A percentile compares a stretch with the other conserved stretches of the same genome.
Evolutionary conservation across 1,284 basidiomycete genomes (phyloP).

Genomic region (Malassezia equina): DNA sequence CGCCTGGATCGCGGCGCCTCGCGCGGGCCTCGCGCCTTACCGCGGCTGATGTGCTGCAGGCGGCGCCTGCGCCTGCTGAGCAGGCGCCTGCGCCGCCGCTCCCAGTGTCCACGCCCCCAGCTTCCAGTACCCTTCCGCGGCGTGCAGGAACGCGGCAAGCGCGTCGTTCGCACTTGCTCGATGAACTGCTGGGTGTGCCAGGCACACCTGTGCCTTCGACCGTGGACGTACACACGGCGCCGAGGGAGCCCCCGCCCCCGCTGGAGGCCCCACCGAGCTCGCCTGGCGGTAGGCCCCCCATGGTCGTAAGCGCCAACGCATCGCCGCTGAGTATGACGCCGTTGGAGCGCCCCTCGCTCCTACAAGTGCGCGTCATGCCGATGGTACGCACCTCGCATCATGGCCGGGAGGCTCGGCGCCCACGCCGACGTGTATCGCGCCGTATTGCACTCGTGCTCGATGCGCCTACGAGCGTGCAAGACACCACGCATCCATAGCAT

Average conservation of each 20-base stretch:
- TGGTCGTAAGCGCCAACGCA: too few species aligned
- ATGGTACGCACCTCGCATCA: not conserved
- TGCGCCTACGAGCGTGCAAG: not conserved
- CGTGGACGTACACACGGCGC: too few species aligned
- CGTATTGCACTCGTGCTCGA: not conserved
- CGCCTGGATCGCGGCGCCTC: too few species aligned
- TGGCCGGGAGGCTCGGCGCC: not conserved
- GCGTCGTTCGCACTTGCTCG: conserved; percentile 8
- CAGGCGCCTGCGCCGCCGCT: not conserved
- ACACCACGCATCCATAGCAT: not conserved
- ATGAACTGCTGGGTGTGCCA: conserved; percentile 4
- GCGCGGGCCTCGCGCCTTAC: too few species aligned
- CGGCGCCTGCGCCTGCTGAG: too few species aligned
- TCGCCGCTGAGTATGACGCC: not conserved
- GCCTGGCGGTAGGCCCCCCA: too few species aligned
- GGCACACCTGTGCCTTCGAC: too few species aligned
- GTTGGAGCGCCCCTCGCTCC: conserved; percentile 2
- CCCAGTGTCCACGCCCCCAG: too few species aligned
- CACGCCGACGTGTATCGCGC: not conserved
- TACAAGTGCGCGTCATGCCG: conserved; percentile 8
- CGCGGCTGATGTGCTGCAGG: too few species aligned
- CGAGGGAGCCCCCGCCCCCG: too few species aligned
- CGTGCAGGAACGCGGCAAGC: conserved; percentile 7
- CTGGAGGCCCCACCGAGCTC: too few species aligned
- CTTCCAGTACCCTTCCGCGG: too few species aligned